phyloP scores from a whole-genome alignment of 305 asterid genomes.

The Rubia tinctorum region DNA sequence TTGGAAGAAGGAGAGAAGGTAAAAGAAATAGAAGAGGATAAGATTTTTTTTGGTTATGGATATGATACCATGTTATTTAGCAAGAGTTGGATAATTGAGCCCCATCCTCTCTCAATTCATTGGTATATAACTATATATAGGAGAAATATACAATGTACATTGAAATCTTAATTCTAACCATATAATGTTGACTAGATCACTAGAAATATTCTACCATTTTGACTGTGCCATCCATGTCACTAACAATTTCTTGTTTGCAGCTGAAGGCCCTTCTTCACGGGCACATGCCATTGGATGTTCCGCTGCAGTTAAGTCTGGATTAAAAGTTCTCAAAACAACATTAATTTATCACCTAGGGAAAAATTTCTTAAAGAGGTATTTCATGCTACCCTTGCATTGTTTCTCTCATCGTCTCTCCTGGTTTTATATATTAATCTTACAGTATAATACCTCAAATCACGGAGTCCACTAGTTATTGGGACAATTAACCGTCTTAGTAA shows the following conservation, averaged over 20 bases:
- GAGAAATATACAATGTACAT: too few species aligned
- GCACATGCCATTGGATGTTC: conserved; percentile 97
- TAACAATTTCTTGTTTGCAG: conserved; percentile 44
- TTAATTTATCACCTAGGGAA: conserved; percentile 52
- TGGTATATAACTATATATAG: too few species aligned
- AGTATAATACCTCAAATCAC: not conserved
- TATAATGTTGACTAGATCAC: too few species aligned
- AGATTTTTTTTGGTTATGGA: too few species aligned
- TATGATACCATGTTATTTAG: too few species aligned
- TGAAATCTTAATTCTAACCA: too few species aligned
- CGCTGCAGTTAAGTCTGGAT: conserved; percentile 94
- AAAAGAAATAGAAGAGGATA: too few species aligned
- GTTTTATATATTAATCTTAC: not conserved
- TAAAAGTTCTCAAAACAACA: conserved; percentile 56
- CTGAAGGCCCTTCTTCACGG: conserved; percentile 96
- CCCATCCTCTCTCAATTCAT: too few species aligned
- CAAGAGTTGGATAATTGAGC: too few species aligned
- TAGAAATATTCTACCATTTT: too few species aligned
- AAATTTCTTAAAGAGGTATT: conserved; percentile 75
- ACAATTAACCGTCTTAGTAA: not conserved
- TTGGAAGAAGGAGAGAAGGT: too few species aligned
- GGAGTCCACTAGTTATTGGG: not conserved
- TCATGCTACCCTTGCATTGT: conserved; percentile 5
- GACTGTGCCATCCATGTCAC: too few species aligned
- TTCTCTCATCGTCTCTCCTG: not conserved